Evolutionary conservation across 441 rosid genomes (phyloP), one percentile per base, ranked within the genome.

Genomic region (Caryocar brasiliense): DNA sequence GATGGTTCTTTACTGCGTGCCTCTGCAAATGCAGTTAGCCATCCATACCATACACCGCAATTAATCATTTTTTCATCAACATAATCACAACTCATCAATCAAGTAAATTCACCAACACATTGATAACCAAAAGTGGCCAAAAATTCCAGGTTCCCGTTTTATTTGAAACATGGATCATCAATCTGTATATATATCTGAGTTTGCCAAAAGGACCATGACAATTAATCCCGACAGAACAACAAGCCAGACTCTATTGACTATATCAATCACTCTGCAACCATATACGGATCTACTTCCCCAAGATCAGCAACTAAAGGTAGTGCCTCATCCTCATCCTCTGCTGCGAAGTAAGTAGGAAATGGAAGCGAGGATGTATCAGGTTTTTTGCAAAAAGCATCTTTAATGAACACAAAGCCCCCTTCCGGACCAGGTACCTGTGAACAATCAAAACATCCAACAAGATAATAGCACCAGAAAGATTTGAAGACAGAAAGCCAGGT

Each of bases 401-500:
- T 84, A 75, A 93, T 59, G 65, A 88, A 89, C 56, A 89, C 95
- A 62, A 85, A 86, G 72, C 79, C 84, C 17, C 99, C 97, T 74
- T 68, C 76, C 0, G 95, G 86, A 19, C 99, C 99, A 6, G 96
- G 96, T 43, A 92, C 92, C 95, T 92, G 74, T 20, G 39, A 35
- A 53, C 13, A 41, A 38, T 38, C 34, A 14, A 25, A 54, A 30
- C 13, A 18, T 30, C 32, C 47, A 23, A 58, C 41, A 61, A 35
- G 20, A 28, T 47, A 38, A 8, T 10, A 6, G n/a, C 20, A 22
- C 6, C 35, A 9, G 6, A 33, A 46, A 20, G 18, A 27, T 35
- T 4, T 19, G 22, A 32, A 2, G n/a, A 23, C n/a, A 19, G 17
- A 38, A 19, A 51, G 3, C 9, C 4, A 51, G 5, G 26, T 14